Percentiles rank a stretch among this genome's conserved stretches.
These are phyloP conservation scores for Fistulifera pelliculosa DNA, from an alignment of 108 stramenopile genomes.

Conservation along the genomic window DNA sequence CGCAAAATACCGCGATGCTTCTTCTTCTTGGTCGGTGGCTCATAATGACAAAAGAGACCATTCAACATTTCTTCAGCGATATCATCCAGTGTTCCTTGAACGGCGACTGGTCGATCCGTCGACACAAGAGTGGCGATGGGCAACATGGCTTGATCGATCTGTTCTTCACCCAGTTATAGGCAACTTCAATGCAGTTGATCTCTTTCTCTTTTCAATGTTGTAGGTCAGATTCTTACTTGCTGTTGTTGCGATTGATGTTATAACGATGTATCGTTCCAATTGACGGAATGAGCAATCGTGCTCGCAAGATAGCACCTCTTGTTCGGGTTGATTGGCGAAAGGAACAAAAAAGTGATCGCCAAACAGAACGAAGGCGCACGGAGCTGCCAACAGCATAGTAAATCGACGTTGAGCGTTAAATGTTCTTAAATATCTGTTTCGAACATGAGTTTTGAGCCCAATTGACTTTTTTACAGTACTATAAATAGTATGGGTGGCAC, in stretches of 20 bases:
- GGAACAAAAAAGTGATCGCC: neutral
- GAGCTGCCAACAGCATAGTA: neutral
- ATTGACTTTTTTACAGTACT: too few species aligned
- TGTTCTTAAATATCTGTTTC: neutral
- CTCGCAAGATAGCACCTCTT: neutral
- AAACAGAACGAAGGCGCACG: neutral
- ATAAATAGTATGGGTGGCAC: too few species aligned
- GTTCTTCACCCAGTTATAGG: too few species aligned
- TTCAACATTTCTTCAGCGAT: conserved; percentile 38
- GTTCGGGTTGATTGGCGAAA: neutral
- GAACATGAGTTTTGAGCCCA: neutral
- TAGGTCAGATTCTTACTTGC: neutral
- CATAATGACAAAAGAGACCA: conserved; percentile 40
- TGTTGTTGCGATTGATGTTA: neutral
- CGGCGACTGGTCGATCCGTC: conserved; percentile 1
- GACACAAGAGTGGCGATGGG: neutral
- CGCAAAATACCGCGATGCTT: conserved; percentile 10
- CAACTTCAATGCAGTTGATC: neutral
- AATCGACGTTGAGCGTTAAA: neutral
- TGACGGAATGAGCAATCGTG: neutral
- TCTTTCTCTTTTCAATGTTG: neutral
- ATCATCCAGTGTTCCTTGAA: conserved; percentile 22
- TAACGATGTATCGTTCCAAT: neutral
- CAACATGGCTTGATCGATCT: neutral
- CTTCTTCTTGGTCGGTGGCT: conserved; percentile 15